These are phyloP conservation scores for Thalassiosira profunda DNA, from an alignment of 108 stramenopile species.

Conservation along the genomic window DNA sequence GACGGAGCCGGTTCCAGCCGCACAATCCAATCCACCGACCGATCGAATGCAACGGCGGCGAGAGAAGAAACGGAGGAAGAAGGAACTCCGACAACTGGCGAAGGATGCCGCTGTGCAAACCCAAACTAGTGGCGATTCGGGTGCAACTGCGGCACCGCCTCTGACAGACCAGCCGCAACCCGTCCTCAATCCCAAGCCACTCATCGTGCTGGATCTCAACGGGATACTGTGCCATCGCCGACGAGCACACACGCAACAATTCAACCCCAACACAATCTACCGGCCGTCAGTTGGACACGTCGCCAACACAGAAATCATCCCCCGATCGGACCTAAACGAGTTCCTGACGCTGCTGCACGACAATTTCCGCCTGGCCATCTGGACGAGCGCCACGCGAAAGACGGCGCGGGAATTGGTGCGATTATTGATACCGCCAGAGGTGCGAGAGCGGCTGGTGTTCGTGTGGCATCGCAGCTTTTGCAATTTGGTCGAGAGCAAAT, in stretches of 20 bases:
- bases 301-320: slow-evolving; percentile 71
- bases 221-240: slow-evolving; percentile 86
- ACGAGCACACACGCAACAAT: slow-evolving; percentile 20
- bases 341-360: slow-evolving; percentile 58
- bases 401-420: slow-evolving; percentile 63
- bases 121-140: too few relatives aligned
- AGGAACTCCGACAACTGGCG: background rate
- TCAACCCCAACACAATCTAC: slow-evolving; percentile 5
- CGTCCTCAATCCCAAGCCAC: slow-evolving; percentile 58
- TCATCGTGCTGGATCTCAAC: slow-evolving; percentile 84
- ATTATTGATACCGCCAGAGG: slow-evolving; percentile 53
- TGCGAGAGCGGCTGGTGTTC: slow-evolving; percentile 64
- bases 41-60: slow-evolving; percentile 17
- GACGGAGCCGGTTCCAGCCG: too few relatives aligned
- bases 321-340: slow-evolving; percentile 54
- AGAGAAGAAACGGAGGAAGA: slow-evolving; percentile 28
- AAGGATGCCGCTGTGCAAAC: background rate
- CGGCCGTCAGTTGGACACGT: slow-evolving; percentile 51
- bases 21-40: background rate
- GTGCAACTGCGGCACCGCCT: too few relatives aligned
- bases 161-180: slow-evolving; percentile 15
- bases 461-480: slow-evolving; percentile 74
- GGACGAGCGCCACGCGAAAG: slow-evolving; percentile 80
- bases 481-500: slow-evolving; percentile 19
- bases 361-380: slow-evolving; percentile 77